Base-by-base conservation (phyloP, 176 grass and related monocot genomes). In the Aegilops tauschii region DNA sequence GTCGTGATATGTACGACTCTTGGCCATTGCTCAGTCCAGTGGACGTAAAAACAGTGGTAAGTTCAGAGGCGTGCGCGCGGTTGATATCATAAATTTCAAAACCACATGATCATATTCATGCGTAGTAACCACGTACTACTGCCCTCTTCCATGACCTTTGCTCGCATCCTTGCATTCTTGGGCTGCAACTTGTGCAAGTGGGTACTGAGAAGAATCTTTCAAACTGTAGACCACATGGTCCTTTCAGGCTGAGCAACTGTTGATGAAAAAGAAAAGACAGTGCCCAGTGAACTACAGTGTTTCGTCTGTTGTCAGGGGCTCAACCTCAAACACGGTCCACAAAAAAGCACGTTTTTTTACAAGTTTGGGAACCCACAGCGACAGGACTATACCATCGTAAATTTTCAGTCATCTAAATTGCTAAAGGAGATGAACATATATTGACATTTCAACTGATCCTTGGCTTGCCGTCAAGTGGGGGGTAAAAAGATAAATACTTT, bases 21-120 rank as follows among this genome's bases (percentile, higher is more conserved):
- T 89, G 61, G 82, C 81, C 82, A 76, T 45, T 36, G 27, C 62
- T 14, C 32, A 75, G 82, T 27, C 45, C 47, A 39, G 83, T 37
- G 40, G 74, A 40, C n/a, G 29, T 34, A 30, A 61, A 61, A 31
- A 64, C 77, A 72, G 77, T 23, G 27, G 29, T 23, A 47, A 63
- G 66, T 54, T 85, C 73, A 58, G 47, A 73, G 68, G 69, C 36
- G 49, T 70, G 72, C 37, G 5, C 42, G 30, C n/a, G 8, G 40
- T 63, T 73, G 68, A 62, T 59, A 69, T 13, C 64, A 79, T 65
- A 70, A 79, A 27, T 66, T 65, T 80, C 61, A 45, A 29, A 81
- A 47, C 28, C 69, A 45, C 52, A 83, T 86, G 39, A 47, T 54
- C 50, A 54, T 54, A 54, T 7, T 80, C 68, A 40, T 68, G 12